Conservation (phyloP, 805 yeast genomes). For the Candida maesae region DNA sequence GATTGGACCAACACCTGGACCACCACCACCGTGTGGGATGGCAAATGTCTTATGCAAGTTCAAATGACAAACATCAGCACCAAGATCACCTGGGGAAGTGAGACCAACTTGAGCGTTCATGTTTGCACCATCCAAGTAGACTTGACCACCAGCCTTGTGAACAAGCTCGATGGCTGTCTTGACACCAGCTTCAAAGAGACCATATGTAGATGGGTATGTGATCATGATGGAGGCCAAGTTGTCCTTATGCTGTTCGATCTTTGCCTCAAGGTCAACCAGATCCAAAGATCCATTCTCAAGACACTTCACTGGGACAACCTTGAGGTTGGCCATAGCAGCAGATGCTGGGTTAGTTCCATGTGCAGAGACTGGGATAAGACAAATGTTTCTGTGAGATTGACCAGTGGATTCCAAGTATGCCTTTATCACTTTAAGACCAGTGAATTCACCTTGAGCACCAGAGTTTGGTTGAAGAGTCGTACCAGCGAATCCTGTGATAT, state of each 20-base stretch:
- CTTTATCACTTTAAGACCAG: conserved; percentile 85
- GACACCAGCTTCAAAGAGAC: conserved; percentile 91
- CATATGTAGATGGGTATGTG: conserved; percentile 96
- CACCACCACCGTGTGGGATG: conserved; percentile 99
- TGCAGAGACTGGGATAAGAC: conserved; percentile 94
- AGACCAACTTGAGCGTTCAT: conserved; percentile 99
- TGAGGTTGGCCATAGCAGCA: conserved; percentile 95
- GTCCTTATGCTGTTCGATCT: conserved; percentile 65
- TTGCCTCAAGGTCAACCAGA: conserved; percentile 63
- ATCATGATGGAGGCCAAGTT: conserved; percentile 90
- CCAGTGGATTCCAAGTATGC: conserved; percentile 71
- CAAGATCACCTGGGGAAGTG: conserved; percentile 95
- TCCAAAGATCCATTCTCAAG: conserved; percentile 82
- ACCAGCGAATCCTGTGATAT: conserved; percentile 89
- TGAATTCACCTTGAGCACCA: conserved; percentile 98
- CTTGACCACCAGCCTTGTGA: conserved; percentile 89
- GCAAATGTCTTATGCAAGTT: conserved; percentile 97
- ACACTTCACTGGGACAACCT: conserved; percentile 91
- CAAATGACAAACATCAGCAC: conserved; percentile 97
- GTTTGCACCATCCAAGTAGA: conserved; percentile 96
- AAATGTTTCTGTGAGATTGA: conserved; percentile 71
- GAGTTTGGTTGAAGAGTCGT: conserved; percentile 95
- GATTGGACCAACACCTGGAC: conserved; percentile 98
- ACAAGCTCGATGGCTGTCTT: conserved; percentile 80
- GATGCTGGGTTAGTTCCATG: conserved; percentile 99